Conservation (phyloP, 2,329 filamentous ascomycete species). For the Aureobasidium melanogenum region DNA sequence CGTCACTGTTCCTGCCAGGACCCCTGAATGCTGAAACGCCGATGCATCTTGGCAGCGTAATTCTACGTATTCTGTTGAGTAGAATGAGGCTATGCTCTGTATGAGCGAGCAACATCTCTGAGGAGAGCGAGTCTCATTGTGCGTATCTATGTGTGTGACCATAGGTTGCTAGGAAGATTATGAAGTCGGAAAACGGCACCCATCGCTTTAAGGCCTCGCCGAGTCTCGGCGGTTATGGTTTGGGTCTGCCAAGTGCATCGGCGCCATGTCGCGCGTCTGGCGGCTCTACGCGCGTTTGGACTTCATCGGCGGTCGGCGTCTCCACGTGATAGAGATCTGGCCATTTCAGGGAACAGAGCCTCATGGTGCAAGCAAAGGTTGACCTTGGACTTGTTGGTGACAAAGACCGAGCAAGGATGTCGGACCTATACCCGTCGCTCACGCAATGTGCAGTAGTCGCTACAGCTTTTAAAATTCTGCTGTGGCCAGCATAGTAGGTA, state of each 20-base stretch:
- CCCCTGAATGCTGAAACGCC: conserved; percentile 9
- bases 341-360: neutral
- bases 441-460: conserved; percentile 79
- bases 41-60: neutral
- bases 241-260: neutral
- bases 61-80: neutral
- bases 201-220: neutral
- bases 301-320: neutral
- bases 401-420: conserved; percentile 44
- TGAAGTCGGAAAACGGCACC: neutral
- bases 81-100: neutral
- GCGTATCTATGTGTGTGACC: neutral
- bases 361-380: neutral
- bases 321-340: conserved; percentile 8
- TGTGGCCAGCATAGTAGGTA: conserved; percentile 89
- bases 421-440: conserved; percentile 77
- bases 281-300: neutral
- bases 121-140: neutral
- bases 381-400: neutral
- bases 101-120: neutral
- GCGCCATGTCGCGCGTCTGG: neutral
- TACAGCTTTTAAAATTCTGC: conserved; percentile 78
- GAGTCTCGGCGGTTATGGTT: neutral
- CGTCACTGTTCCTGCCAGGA: neutral
- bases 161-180: neutral